phyloP scores from a whole-genome alignment of 805 yeast genomes.

The Yarrowia sp. region DNA sequence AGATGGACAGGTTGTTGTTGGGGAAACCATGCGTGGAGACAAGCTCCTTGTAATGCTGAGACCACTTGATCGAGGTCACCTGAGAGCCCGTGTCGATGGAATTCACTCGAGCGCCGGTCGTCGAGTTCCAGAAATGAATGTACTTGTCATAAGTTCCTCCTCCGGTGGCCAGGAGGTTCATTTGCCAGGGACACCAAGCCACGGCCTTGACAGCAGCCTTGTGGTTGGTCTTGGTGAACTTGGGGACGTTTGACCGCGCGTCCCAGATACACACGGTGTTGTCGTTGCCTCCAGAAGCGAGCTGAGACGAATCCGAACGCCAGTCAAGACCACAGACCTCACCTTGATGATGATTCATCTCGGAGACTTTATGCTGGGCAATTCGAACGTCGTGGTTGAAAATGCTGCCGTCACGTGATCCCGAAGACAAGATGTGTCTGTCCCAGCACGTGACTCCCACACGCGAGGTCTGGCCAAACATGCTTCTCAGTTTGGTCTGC shows the following conservation, averaged over 20 bases:
- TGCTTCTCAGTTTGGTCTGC: constrained; percentile 73
- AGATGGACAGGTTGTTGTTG: constrained; percentile 78
- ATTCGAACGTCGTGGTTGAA: constrained; percentile 90
- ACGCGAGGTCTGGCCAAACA: constrained; percentile 76
- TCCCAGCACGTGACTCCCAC: constrained; percentile 88
- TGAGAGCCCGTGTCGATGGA: constrained; percentile 92
- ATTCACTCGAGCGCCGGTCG: constrained; percentile 85
- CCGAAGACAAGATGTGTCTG: constrained; percentile 80
- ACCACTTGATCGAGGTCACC: constrained; percentile 94
- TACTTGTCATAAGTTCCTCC: constrained; percentile 92
- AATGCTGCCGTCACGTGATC: constrained; percentile 83
- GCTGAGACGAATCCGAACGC: constrained; percentile 80
- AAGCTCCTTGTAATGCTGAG: constrained; percentile 65
- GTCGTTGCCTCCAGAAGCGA: constrained; percentile 95
- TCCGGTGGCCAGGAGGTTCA: constrained; percentile 87
- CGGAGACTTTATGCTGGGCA: constrained; percentile 72
- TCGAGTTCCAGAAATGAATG: constrained; percentile 94
- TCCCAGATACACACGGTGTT: constrained; percentile 95
- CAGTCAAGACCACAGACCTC: constrained; percentile 94
- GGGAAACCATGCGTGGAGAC: constrained; percentile 96
- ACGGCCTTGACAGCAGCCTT: constrained; percentile 95
- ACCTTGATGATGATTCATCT: constrained; percentile 72
- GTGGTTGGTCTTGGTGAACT: constrained; percentile 78
- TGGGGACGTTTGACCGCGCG: constrained; percentile 67
- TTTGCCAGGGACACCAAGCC: constrained; percentile 92